Percentiles rank a stretch among this genome's conserved stretches.
phyloP scores from a whole-genome alignment of 352 stramenopile species.

The Globisporangium canariense region DNA sequence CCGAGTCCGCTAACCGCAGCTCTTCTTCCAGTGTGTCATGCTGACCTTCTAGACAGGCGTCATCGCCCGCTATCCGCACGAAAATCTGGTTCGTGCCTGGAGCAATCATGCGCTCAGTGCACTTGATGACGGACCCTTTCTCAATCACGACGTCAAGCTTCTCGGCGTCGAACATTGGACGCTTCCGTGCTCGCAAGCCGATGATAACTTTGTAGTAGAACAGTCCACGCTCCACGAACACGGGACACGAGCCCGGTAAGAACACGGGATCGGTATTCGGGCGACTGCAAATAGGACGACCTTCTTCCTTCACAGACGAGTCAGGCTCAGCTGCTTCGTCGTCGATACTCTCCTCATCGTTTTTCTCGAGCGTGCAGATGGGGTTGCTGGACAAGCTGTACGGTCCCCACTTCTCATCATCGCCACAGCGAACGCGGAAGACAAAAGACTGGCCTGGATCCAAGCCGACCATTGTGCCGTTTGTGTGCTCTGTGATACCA shows the following conservation, averaged over 20 bases:
- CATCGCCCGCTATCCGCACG: slow-evolving; percentile 30
- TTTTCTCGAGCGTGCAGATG: slow-evolving; percentile 55
- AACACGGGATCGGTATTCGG: slow-evolving; percentile 29
- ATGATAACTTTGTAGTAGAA: slow-evolving; percentile 67
- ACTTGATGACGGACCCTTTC: slow-evolving; percentile 51
- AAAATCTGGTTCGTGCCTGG: slow-evolving; percentile 67
- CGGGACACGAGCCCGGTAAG: slow-evolving; percentile 55
- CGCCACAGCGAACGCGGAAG: slow-evolving; percentile 63
- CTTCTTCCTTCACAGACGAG: background rate
- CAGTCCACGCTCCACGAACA: slow-evolving; percentile 50
- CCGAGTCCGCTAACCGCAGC: slow-evolving; percentile 4
- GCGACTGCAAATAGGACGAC: background rate
- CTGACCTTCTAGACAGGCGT: slow-evolving; percentile 1
- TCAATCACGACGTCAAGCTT: slow-evolving; percentile 53
- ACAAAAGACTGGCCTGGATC: slow-evolving; percentile 50
- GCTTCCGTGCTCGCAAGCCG: slow-evolving; percentile 39
- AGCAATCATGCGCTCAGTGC: slow-evolving; percentile 46
- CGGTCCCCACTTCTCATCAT: slow-evolving; percentile 52
- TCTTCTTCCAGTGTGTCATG: slow-evolving; percentile 16
- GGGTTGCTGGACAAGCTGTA: slow-evolving; percentile 60
- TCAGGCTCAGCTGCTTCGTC: background rate
- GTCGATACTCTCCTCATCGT: slow-evolving; percentile 3
- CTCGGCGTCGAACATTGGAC: slow-evolving; percentile 45
- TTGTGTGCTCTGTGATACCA: slow-evolving; percentile 47
- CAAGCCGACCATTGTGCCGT: slow-evolving; percentile 63